phyloP scores from a whole-genome alignment of 306 rosid species.

The Leucaena leucocephala region DNA sequence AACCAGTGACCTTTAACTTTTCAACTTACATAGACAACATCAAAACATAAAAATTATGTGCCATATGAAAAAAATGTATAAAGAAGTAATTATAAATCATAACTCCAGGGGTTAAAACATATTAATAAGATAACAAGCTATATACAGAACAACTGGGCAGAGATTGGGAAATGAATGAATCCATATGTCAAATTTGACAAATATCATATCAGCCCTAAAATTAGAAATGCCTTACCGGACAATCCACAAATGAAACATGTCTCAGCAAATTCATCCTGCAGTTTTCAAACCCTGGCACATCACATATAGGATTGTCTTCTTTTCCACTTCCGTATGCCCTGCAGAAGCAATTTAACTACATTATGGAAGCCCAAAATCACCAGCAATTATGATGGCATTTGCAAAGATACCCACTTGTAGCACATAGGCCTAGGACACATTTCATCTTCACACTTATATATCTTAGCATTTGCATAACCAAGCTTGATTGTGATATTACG shows the following conservation, averaged over 20 bases:
- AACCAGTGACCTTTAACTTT: neutral
- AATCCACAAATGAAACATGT: conserved; percentile 75
- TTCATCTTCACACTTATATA: conserved; percentile 70
- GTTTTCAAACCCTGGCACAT: conserved; percentile 68
- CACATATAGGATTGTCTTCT: conserved; percentile 69
- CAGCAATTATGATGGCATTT: neutral
- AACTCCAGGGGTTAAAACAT: neutral
- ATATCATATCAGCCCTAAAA: neutral
- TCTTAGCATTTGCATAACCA: conserved; percentile 72
- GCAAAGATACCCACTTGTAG: conserved; percentile 59
- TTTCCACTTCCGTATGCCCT: conserved; percentile 83
- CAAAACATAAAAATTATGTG: conserved; percentile 18
- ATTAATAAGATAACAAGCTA: conserved; percentile 1
- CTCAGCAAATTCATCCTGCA: conserved; percentile 68
- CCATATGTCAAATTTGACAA: neutral
- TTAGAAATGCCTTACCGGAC: conserved; percentile 48
- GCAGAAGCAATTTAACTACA: conserved; percentile 6
- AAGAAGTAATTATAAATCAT: neutral
- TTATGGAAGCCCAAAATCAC: conserved; percentile 20
- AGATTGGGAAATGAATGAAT: neutral
- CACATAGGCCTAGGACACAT: conserved; percentile 63
- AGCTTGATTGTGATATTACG: conserved; percentile 83
- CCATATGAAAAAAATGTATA: neutral
- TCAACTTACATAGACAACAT: neutral
- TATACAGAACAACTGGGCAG: conserved; percentile 13